Evolutionary conservation across 176 grass and related monocot species (phyloP), one percentile per base, ranked within the genome.

Genomic region (Rhynchospora tenuis): DNA sequence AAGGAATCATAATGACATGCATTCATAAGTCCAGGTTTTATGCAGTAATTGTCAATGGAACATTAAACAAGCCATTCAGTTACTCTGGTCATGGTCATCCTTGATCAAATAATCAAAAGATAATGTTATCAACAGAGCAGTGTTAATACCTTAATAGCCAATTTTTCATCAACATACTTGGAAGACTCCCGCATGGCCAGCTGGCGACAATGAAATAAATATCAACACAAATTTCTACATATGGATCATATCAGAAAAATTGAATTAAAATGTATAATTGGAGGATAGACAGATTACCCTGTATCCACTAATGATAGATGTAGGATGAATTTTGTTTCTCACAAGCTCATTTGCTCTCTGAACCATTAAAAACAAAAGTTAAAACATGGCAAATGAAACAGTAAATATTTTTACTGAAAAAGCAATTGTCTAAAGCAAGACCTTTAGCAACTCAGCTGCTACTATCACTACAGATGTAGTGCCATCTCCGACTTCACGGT

Each of bases 151-250:
- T 94, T 97, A 69, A 90, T 84, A 55, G 94, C 81, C 50, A 94
- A 83, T 59, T 94, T 97, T 85, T 97, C 94, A 64, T 97, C 94
- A 72, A 92, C 87, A 86, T 97, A 97, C 72, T 98, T 98, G 86
- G 93, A 98, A 74, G 93, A 91, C 84, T 98, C 96, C 55, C 96
- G 84, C 96, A 98, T 98, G 46, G 96, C 96, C 64, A 98, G 89
- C 96, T 98, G 86, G 59, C 83, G 2, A 90, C 26, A 86, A 72
- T 26, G 85, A 72, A 12, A 85, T 47, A n/a, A 42, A 83, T 12
- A 42, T 38, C 8, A 83, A 66, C 68, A 27, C 26, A 66, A 86
- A 11, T 19, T 57, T 24, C 16, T 78, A 29, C 79, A 31, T 81
- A 24, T 16, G 24, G 56, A 14, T 71, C 50, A 64, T 17, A 16